Evolutionary conservation across 2,329 filamentous ascomycete species (phyloP).

Genomic region (Alternaria brassicicola): DNA sequence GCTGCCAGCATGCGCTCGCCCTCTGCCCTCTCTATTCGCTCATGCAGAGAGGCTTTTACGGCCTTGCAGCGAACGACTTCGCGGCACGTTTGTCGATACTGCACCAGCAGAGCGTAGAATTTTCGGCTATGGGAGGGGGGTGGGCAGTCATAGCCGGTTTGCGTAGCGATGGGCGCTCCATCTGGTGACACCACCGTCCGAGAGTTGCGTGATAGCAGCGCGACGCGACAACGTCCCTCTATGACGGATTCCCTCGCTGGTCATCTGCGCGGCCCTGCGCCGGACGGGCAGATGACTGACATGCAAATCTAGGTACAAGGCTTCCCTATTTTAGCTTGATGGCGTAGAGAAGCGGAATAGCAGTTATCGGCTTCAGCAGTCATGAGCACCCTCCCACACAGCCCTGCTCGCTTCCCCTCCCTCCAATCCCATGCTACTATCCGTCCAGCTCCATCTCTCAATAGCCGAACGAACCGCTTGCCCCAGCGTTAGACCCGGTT

Average conservation of each 20-base stretch:
- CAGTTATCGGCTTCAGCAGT: constrained; percentile 40
- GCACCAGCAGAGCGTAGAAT: constrained; percentile 2
- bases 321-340: constrained; percentile 32
- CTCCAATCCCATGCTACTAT: constrained; percentile 5
- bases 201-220: constrained; percentile 14
- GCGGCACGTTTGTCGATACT: constrained; percentile 6
- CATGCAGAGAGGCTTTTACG: not conserved
- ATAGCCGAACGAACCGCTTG: constrained; percentile 16
- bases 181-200: constrained; percentile 24
- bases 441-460: not conserved
- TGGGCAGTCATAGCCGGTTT: constrained; percentile 1
- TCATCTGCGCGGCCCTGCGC: constrained; percentile 45
- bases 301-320: constrained; percentile 39
- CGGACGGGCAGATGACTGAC: constrained; percentile 41
- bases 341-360: constrained; percentile 20
- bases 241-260: constrained; percentile 37
- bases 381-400: constrained; percentile 23
- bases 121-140: constrained; percentile 13
- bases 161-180: not conserved
- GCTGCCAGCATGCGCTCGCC: constrained; percentile 18
- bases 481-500: constrained; percentile 13
- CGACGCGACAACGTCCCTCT: constrained; percentile 24
- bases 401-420: constrained; percentile 1
- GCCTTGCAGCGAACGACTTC: constrained; percentile 1
- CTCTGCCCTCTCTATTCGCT: constrained; percentile 21